Conservation (phyloP, 2,329 filamentous ascomycete species). For the Colletotrichum salicis region DNA sequence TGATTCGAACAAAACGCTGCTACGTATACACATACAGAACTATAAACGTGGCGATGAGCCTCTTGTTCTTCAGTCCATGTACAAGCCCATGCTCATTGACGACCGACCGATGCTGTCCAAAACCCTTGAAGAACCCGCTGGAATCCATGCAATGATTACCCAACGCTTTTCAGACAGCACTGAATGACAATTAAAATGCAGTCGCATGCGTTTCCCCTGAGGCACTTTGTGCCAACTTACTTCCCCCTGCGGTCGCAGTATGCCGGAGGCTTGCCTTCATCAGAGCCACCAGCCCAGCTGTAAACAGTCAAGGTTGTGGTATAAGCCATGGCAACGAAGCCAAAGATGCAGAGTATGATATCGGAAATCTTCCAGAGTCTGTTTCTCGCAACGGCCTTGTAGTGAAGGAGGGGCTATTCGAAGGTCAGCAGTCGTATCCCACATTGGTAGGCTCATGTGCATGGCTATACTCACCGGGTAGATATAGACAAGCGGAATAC, state of each 20-base stretch:
- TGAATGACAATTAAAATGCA: neutral
- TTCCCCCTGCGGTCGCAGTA: conserved; percentile 61
- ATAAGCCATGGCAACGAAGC: conserved; percentile 88
- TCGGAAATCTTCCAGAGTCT: conserved; percentile 77
- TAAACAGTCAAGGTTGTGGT: conserved; percentile 87
- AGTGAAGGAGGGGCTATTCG: conserved; percentile 87
- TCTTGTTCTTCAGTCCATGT: conserved; percentile 35
- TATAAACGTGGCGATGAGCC: conserved; percentile 35
- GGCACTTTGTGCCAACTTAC: neutral
- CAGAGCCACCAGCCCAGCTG: conserved; percentile 78
- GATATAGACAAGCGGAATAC: conserved; percentile 83
- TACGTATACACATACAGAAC: conserved; percentile 23
- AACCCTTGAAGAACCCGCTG: conserved; percentile 25
- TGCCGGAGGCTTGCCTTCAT: conserved; percentile 56
- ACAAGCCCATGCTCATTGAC: conserved; percentile 24
- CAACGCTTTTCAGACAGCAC: conserved; percentile 29
- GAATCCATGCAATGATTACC: conserved; percentile 32
- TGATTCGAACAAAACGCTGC: neutral
- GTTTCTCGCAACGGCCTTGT: conserved; percentile 79
- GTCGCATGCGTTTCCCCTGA: conserved; percentile 4
- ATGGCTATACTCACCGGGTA: conserved; percentile 80
- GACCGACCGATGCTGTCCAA: conserved; percentile 26
- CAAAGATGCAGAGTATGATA: conserved; percentile 81
- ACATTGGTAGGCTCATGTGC: conserved; percentile 22
- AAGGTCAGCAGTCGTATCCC: conserved; percentile 44